Evolutionary conservation across 805 yeast genomes (phyloP), one percentile per base, ranked within the genome.

Genomic region (Zygosaccharomyces pseudorouxii): DNA sequence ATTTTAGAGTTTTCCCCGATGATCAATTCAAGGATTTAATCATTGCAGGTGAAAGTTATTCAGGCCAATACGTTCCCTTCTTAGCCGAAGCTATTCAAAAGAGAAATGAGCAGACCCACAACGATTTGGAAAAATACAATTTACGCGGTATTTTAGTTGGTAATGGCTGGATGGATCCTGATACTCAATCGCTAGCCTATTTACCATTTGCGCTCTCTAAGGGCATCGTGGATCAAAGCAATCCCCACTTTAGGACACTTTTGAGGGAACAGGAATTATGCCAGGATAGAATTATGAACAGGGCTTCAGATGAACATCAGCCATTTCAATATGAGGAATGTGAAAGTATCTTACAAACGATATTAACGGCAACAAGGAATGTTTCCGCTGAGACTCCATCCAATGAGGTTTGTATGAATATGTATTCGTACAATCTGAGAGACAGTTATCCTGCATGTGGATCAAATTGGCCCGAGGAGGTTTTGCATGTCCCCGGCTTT

Each of bases 51-150:
- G 99, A 93, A 71, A 86, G 96, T 55, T 93, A 85, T 69, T 98
- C 98, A 1, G 99, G 99, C 18, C 97, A 93, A 64, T 93, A 89
- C 63, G 86, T 93, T 46, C 98, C 99, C 0, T 87, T 85, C 65
- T 79, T 90, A 51, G 95, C 92, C 0, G 71, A 77, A 33, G 80
- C 79, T 1, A 72, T 92, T 4, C 56, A 80, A 42, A 69, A 73
- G 2, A 69, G 77, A 33, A 79, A 82, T 59, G 55, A 59, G 9
- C 49, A 60, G 33, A 38, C 61, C 42, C 54, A 69, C 16, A 51
- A 49, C 0, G 47, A 51, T 4, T 38, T 45, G 7, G 31, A 12
- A 20, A 39, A 38, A 10, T 54, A 75, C 30, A 72, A 82, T 47
- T 64, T 90, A 49, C 72, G 77, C 51, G 93, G 92, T 0, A 63